These are phyloP conservation scores for Kurtzmaniella quercitrusa DNA, from an alignment of 1,139 yeast species.

Conservation along the genomic window DNA sequence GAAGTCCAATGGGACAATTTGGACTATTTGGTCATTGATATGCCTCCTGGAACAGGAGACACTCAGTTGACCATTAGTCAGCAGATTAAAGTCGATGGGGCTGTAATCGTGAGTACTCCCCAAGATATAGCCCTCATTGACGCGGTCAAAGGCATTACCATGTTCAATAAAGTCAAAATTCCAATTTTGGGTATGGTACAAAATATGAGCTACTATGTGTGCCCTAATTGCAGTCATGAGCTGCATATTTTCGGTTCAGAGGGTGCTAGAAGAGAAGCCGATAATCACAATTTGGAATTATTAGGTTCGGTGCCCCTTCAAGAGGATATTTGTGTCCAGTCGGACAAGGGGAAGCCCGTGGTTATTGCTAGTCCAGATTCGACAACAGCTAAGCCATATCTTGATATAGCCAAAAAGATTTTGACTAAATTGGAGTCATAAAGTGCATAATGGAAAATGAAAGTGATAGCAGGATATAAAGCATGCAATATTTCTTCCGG, in stretches of 20 bases:
- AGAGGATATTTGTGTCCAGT: constrained; percentile 54
- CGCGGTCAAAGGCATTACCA: constrained; percentile 74
- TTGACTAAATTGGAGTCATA: constrained; percentile 11
- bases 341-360: constrained; percentile 66
- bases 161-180: constrained; percentile 72
- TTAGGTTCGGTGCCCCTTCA: constrained; percentile 68
- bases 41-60: constrained; percentile 95
- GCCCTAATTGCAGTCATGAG: constrained; percentile 74
- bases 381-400: constrained; percentile 33
- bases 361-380: constrained; percentile 45
- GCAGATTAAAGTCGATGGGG: constrained; percentile 72
- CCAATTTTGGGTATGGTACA: constrained; percentile 78
- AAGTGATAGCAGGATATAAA: background rate
- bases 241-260: constrained; percentile 72
- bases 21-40: constrained; percentile 70
- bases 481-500: no score
- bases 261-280: constrained; percentile 61
- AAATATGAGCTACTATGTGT: constrained; percentile 74
- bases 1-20: constrained; percentile 74
- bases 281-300: constrained; percentile 43
- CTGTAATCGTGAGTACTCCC: constrained; percentile 80
- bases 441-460: background rate
- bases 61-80: constrained; percentile 81
- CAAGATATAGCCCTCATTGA: constrained; percentile 83
- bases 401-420: constrained; percentile 39